These are phyloP conservation scores for Rosa persica DNA, from an alignment of 306 rosid genomes.

Conservation along the genomic window DNA sequence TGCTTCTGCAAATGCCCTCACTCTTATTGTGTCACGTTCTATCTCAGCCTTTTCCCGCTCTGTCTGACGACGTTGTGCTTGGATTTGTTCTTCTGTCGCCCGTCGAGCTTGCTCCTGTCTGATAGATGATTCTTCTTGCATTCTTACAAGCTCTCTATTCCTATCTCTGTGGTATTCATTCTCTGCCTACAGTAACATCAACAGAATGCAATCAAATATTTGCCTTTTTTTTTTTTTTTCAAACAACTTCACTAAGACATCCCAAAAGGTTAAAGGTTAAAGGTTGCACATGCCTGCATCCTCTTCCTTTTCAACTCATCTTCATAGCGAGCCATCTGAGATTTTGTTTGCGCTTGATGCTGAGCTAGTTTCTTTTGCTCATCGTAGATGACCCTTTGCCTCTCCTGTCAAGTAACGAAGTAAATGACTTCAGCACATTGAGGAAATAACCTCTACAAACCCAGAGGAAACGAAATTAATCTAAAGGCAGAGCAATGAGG, in stretches of 20 bases:
- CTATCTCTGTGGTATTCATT: conserved; percentile 80
- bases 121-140: conserved; percentile 94
- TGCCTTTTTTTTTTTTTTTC: neutral
- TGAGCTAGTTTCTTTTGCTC: conserved; percentile 93
- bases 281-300: conserved; percentile 69
- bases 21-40: conserved; percentile 88
- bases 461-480: neutral
- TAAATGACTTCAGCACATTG: neutral
- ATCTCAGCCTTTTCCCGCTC: conserved; percentile 95
- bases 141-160: conserved; percentile 88
- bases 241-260: neutral
- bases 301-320: conserved; percentile 91
- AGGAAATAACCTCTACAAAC: neutral
- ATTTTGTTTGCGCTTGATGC: conserved; percentile 90
- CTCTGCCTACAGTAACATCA: conserved; percentile 58
- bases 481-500: neutral
- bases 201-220: neutral
- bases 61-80: conserved; percentile 82
- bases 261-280: conserved; percentile 6
- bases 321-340: conserved; percentile 87
- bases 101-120: conserved; percentile 91
- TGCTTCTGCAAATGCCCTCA: conserved; percentile 91
- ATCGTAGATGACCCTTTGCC: conserved; percentile 84
- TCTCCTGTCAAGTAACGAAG: conserved; percentile 59
- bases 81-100: conserved; percentile 93